A percentile compares a stretch with the other conserved stretches of the same genome.
These are phyloP conservation scores for Gonium pectorale DNA, from an alignment of 139 green algal genomes.

Conservation along the genomic window DNA sequence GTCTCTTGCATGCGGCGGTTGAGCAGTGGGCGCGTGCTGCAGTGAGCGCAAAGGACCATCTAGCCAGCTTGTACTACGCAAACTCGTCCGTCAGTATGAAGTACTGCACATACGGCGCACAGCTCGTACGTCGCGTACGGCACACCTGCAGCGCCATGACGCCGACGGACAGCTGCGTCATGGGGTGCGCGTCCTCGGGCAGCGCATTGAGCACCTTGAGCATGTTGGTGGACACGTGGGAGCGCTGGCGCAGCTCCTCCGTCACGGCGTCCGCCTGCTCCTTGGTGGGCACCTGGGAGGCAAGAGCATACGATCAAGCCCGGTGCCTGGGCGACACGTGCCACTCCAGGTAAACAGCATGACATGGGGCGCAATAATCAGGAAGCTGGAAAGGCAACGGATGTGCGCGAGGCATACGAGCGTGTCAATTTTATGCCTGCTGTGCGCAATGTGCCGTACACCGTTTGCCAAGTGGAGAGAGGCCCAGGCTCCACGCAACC, in stretches of 20 bases:
- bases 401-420: too few species aligned
- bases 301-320: background rate
- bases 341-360: background rate
- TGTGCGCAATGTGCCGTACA: too few species aligned
- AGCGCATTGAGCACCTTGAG: conserved; percentile 78
- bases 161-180: conserved; percentile 91
- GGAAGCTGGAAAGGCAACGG: background rate
- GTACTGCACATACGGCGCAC: too few species aligned
- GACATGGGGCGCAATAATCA: background rate
- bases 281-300: conserved; percentile 69
- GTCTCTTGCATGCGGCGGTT: too few species aligned
- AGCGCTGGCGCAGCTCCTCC: conserved; percentile 80
- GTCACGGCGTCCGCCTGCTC: conserved; percentile 81
- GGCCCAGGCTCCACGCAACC: too few species aligned
- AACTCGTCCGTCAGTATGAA: too few species aligned
- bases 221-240: conserved; percentile 76
- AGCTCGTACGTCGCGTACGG: background rate
- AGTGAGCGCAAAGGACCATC: too few species aligned
- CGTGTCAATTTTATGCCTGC: too few species aligned
- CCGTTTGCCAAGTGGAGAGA: too few species aligned
- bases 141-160: conserved; percentile 88
- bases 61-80: too few species aligned
- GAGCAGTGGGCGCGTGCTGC: too few species aligned
- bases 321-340: background rate
- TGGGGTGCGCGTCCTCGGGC: conserved; percentile 90